Conservation (phyloP, 768 basidiomycete genomes). For the Tremella mesenterica region DNA sequence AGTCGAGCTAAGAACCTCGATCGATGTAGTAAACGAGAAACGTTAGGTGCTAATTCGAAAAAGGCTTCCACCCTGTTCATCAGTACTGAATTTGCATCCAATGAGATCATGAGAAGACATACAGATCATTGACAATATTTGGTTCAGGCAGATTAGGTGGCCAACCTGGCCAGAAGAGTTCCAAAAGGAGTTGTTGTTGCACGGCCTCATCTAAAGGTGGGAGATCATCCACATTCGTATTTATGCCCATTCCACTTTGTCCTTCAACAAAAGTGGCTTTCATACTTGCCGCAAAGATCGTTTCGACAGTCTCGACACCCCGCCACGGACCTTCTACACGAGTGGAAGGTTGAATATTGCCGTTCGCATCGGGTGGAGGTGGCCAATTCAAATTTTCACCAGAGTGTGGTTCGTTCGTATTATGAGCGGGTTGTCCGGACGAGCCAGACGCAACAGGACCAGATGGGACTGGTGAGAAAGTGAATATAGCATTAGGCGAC, state of each 20-base stretch:
- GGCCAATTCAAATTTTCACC: conserved; percentile 9
- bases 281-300: not conserved
- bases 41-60: conserved; percentile 69
- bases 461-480: conserved; percentile 31
- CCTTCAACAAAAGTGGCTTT: not conserved
- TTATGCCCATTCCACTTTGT: not conserved
- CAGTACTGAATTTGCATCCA: not conserved
- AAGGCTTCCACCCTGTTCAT: conserved; percentile 62
- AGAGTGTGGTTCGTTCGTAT: not conserved
- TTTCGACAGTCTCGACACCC: conserved; percentile 22
- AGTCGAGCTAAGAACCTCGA: conserved; percentile 61
- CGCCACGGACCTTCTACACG: conserved; percentile 25
- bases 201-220: conserved; percentile 18
- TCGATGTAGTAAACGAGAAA: conserved; percentile 60
- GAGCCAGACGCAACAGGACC: conserved; percentile 2
- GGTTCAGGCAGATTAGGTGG: conserved; percentile 34
- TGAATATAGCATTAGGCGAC: conserved; percentile 33
- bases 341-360: conserved; percentile 8
- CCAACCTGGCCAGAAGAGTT: conserved; percentile 41
- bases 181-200: conserved; percentile 35
- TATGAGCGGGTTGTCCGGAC: not conserved
- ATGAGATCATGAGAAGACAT: not conserved
- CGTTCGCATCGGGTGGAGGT: conserved; percentile 8
- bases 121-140: conserved; percentile 38
- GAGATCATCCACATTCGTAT: conserved; percentile 5